Evolutionary conservation across 306 rosid genomes (phyloP).

Genomic region (Leucaena leucocephala): DNA sequence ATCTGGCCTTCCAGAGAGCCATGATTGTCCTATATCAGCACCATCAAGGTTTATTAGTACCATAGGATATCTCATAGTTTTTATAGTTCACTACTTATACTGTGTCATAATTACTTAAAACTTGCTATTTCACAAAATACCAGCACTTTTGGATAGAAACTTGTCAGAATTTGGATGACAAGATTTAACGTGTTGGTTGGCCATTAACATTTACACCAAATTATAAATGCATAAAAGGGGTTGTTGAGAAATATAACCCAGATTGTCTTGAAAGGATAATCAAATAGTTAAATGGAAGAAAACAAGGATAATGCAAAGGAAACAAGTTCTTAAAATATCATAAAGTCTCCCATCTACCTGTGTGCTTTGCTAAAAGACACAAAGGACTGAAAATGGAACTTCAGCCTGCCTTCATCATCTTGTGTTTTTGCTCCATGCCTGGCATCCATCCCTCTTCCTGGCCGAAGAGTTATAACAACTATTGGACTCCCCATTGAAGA

Average conservation of each 20-base stretch:
- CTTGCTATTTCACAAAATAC: not conserved
- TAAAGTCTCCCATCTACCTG: constrained; percentile 55
- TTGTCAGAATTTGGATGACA: constrained; percentile 8
- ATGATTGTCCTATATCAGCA: constrained; percentile 75
- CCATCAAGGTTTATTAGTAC: constrained; percentile 37
- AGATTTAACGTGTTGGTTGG: constrained; percentile 4
- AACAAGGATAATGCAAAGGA: constrained; percentile 22
- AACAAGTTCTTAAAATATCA: constrained; percentile 29
- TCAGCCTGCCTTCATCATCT: constrained; percentile 93
- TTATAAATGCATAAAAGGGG: constrained; percentile 2
- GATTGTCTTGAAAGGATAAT: constrained; percentile 12
- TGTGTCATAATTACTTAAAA: constrained; percentile 9
- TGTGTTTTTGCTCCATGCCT: constrained; percentile 87
- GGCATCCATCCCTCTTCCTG: constrained; percentile 90
- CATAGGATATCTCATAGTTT: constrained; percentile 18
- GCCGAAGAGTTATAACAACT: constrained; percentile 81
- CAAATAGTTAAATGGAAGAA: constrained; percentile 16
- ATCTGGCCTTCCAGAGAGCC: constrained; percentile 95
- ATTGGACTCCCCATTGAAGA: constrained; percentile 98
- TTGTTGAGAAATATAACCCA: constrained; percentile 15
- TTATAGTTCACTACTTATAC: constrained; percentile 16
- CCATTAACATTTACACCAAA: constrained; percentile 12
- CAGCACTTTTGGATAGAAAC: not conserved
- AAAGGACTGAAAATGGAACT: constrained; percentile 94
- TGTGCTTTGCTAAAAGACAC: constrained; percentile 84